Percentiles rank a stretch among this genome's conserved stretches.
These are phyloP conservation scores for Syzygium aromaticum DNA, from an alignment of 345 rosid genomes.

Conservation along the genomic window DNA sequence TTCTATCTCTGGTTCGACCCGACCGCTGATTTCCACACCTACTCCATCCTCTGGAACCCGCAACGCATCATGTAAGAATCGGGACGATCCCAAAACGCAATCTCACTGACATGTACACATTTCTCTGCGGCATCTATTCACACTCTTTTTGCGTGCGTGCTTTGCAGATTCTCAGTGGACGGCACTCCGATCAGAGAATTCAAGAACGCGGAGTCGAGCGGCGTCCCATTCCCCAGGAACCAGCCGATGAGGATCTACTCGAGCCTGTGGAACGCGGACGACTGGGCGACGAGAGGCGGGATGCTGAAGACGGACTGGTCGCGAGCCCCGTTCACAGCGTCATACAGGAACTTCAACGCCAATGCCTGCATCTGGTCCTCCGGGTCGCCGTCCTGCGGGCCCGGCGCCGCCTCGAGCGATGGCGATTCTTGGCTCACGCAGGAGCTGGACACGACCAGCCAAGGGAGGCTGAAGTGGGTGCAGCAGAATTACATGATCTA, in stretches of 20 bases:
- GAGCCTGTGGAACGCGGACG: conserved; percentile 62
- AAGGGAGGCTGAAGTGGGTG: conserved; percentile 35
- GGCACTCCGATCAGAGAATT: conserved; percentile 59
- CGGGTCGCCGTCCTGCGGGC: conserved; percentile 23
- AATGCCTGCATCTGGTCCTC: conserved; percentile 41
- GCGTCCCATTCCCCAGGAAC: conserved; percentile 45
- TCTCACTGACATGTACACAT: neutral
- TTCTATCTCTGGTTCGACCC: conserved; percentile 68
- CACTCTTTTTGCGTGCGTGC: neutral
- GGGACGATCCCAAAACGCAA: neutral
- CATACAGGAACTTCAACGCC: conserved; percentile 41
- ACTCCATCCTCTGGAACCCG: conserved; percentile 59
- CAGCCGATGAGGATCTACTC: conserved; percentile 56
- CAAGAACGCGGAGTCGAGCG: conserved; percentile 42
- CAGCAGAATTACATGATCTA: conserved; percentile 49
- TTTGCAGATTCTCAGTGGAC: conserved; percentile 40
- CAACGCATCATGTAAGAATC: conserved; percentile 38
- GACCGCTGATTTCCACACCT: conserved; percentile 53
- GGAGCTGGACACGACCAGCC: conserved; percentile 23
- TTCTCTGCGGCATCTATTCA: neutral
- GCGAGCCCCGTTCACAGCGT: conserved; percentile 56
- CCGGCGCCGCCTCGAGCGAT: conserved; percentile 6
- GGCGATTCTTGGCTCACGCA: conserved; percentile 25
- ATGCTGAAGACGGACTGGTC: conserved; percentile 63
- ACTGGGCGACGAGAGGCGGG: conserved; percentile 77